Base-by-base conservation (phyloP, 1,284 basidiomycete species). In the Melampsora larici-populina region DNA sequence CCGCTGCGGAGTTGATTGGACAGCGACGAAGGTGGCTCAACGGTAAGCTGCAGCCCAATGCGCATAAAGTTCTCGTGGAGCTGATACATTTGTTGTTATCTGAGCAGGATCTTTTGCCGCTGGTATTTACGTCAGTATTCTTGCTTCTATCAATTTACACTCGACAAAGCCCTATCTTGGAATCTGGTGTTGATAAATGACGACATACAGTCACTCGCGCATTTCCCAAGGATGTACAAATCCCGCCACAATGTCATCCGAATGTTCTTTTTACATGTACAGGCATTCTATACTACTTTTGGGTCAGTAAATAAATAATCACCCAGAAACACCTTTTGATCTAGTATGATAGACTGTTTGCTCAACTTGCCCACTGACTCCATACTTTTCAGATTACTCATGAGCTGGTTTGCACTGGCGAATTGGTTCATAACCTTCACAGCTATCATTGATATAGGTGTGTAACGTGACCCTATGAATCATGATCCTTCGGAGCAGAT, bases 1-100 rank as follows among this genome's bases (percentile, higher is more conserved):
- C 88, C 26, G 94, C 93, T 2, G 89, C 90, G 4, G 94, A 96
- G 83, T 85, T 99, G 76, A 98, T 78, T 49, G 76, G 76, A 24
- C 96, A 99, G 84, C 92, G 93, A 84, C 90, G 93, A 80, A 90
- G 94, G 80, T 97, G 94, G 96, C 84, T 98, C 82, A 99, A 99
- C 82, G 96, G 96, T 79, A 95, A 92, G 13, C 97, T 97, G 43
- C n/a, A 9, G 8, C n/a, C 29, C 55, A 58, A 24, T 58, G 55
- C 9, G 9, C 55, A 29, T 24, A 24, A 11, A 24, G 17, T 9
- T 24, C n/a, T 58, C 55, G 15, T 29, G 55, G 9, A 21, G 55
- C 55, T 58, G 29, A 58, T 29, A 58, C 29, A 21, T 4, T 24
- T 43, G 13, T n/a, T 58, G 18, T 58, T 24, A 21, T n/a, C 17